A percentile compares a stretch with the other conserved stretches of the same genome.
Conservation (phyloP, 148 eudicot species). For the Tetragonia tetragonoides region DNA sequence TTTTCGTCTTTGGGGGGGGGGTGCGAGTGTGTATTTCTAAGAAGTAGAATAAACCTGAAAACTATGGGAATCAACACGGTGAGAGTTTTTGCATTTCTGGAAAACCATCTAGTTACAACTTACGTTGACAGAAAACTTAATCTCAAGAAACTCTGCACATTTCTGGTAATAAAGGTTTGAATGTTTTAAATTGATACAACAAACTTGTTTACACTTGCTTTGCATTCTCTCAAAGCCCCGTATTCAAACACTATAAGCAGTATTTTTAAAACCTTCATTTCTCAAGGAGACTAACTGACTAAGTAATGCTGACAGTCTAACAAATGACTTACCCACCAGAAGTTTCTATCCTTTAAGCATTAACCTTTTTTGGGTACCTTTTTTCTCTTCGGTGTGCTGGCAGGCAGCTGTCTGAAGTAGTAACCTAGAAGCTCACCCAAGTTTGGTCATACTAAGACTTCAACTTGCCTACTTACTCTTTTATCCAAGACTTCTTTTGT, state of each 20-base stretch:
- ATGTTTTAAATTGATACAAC: background rate
- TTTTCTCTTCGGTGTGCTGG: constrained; percentile 18
- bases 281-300: background rate
- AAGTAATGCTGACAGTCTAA: constrained; percentile 9
- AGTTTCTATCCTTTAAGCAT: constrained; percentile 8
- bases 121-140: background rate
- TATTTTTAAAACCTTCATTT: background rate
- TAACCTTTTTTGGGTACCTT: background rate
- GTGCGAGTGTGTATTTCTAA: no score
- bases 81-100: background rate
- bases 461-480: background rate
- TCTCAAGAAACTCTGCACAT: background rate
- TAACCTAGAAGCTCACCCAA: constrained; percentile 6
- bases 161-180: background rate
- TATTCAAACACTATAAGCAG: no score
- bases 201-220: background rate
- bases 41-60: no score
- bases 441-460: constrained; percentile 18
- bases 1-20: no score
- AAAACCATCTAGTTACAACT: no score
- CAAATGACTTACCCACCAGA: constrained; percentile 8
- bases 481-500: background rate
- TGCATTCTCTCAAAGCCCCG: no score
- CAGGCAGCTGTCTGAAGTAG: constrained; percentile 11
- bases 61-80: background rate